Evolutionary conservation across 352 stramenopile species (phyloP), one percentile per base, ranked within the genome.

Genomic region (Phytophthora crassamura): DNA sequence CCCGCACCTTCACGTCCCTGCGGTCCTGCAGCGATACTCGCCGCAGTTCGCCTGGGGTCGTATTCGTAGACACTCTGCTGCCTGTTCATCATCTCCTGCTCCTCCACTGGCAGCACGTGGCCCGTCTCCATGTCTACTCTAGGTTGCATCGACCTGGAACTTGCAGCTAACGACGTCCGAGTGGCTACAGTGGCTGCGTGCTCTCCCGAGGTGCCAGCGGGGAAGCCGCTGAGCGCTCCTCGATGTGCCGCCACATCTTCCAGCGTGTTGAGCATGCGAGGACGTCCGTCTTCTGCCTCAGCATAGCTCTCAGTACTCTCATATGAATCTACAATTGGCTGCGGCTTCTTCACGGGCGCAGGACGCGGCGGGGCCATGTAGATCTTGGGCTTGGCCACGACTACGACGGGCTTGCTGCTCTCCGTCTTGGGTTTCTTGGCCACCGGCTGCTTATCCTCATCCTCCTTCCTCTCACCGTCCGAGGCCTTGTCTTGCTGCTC

Each of bases 31-130:
- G 64, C 58, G 32, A 77, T 61, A 49, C 64, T 72, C 51, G 66
- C 61, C 10, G 76, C 64, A 14, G 82, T 76, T 35, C 68, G 67
- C 52, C 64, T 85, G 9, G 86, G 86, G 33, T 93, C 75, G 72
- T 95, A 95, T 58, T 88, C 79, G 72, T 95, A 95, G 40, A 93
- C 86, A 45, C 82, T 92, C 62, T 95, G 86, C 67, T 95, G 86
- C 45, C 78, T 74, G 64, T 91, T 92, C 78, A 95, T 82, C 66
- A 91, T 83, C 30, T 88, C 67, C 72, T 91, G 84, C 59, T 95
- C 86, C 51, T 90, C 81, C 9, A 79, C 61, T 1, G 86, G 76
- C 32, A 95, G 30, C 5, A 91, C 52, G n/a, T 74, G 46, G 8
- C 86, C 86, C 7, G 86, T 93, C 5, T 78, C 68, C 77, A 91